Base-by-base conservation (phyloP, 2,329 filamentous ascomycete species). In the Periglandula ipomoeae region DNA sequence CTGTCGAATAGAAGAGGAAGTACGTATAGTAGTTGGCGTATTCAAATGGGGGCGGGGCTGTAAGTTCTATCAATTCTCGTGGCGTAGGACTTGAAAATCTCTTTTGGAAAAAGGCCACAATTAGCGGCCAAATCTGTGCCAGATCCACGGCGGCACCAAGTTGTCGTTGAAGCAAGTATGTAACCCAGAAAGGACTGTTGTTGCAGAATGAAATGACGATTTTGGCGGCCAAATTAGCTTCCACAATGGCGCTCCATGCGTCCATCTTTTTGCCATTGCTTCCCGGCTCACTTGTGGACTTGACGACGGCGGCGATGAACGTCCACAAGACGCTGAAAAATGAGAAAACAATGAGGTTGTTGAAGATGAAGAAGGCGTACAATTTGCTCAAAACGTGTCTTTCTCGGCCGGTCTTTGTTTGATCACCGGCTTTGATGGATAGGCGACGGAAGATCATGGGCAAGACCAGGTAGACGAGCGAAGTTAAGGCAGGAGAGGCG, bases 21-120 rank as follows among this genome's bases (percentile, higher is more conserved):
- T 95, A 97, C 66, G 96, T 97, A 76, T 96, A 98, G 70, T 97
- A 97, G 58, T 82, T 89, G 50, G 93, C 89, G 61, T 96, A 97
- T 57, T 97, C 90, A 64, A 98, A 96, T 0, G 87, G 75, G 2
- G 88, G 90, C 1, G 93, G 93, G 3, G 93, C 93, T 1, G 90
- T 95, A 61, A 93, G 79, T 65, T 95, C 88, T 56, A 97, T 97
- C 56, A 93, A 73, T 64, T 95, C 85, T 56, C 93, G 79, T 5
- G 93, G 93, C 2, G 93, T 97, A 3, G 91, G 91, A 52, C 81
- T 85, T 23, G 87, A 78, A 59, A 96, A 93, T 48, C 84, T 91
- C 62, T 89, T 84, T 53, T 84, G 79, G 64, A 93, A 86, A 61
- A 89, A 95, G 52, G 87, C 85, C 74, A 84, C 87, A n/a, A 85